Evolutionary conservation across 2,329 filamentous ascomycete species (phyloP), one percentile per base, ranked within the genome.

Genomic region (Amauroascus niger): DNA sequence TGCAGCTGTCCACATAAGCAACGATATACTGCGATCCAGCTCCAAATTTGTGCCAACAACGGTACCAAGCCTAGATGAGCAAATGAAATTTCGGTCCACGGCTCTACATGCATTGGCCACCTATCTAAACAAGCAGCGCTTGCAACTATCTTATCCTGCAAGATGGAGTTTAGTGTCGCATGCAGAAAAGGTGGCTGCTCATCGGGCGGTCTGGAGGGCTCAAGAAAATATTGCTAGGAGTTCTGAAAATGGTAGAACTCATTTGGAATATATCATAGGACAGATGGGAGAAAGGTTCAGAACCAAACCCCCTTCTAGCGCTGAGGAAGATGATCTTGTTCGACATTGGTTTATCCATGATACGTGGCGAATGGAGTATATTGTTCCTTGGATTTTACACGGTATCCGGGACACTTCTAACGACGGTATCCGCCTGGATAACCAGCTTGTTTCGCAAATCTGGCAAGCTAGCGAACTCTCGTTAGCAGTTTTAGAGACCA

Each of bases 331-430:
- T 8, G 88, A 95, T 63, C 76, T 79, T 6, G 82, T 95, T 14
- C 81, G 89, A n/a, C 83, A 88, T 61, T 96, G 87, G 82, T 95
- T 96, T 63, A 77, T 89, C 57, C 79, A 86, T 60, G 86, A 90
- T 63, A 76, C 89, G 30, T 80, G 80, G 68, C 79, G 79, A 26
- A 77, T 94, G 59, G 82, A 89, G 52, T 75, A 86, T 53, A 81
- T 93, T 41, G 76, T 94, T 46, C 85, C 86, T 0, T 93, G 87
- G 84, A 82, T 86, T 7, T 86, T 82, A 62, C 83, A 86, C 65
- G 82, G 83, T 13, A 83, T 91, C 66, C 87, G 87, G 65, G 80
- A 85, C 53, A 75, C 85, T 55, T 85, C 84, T 62, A 80, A 81
- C 53, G 81, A 79, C 8, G 71, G 77, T 4, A 71, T 82, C 58